These are phyloP conservation scores for Pugionium dolabratum DNA, from an alignment of 345 rosid genomes.

Conservation along the genomic window DNA sequence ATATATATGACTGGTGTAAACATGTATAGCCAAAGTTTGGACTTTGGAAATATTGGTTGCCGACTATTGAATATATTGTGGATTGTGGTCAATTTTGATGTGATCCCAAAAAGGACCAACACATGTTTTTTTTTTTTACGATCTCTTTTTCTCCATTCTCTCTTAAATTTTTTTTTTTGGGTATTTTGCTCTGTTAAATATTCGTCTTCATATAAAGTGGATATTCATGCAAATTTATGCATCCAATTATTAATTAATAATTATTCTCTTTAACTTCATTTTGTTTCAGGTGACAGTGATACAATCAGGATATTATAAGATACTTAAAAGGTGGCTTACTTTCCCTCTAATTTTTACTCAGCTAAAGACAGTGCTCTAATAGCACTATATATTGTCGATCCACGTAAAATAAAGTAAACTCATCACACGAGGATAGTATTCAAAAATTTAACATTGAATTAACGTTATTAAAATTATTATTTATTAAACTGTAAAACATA, in stretches of 20 bases:
- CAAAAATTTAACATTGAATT: too few species aligned
- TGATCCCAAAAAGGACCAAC: slow-evolving; percentile 27
- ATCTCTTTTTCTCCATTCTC: slow-evolving; percentile 25
- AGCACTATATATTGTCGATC: background rate
- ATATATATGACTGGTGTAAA: slow-evolving; percentile 19
- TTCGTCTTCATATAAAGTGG: background rate
- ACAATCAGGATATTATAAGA: slow-evolving; percentile 7
- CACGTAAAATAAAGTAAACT: too few species aligned
- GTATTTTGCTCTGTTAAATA: background rate
- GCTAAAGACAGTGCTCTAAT: background rate
- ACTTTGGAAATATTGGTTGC: background rate
- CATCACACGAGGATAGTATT: too few species aligned
- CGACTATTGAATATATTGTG: slow-evolving; percentile 3
- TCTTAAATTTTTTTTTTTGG: background rate
- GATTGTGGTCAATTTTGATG: slow-evolving; percentile 35
- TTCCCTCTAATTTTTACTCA: background rate
- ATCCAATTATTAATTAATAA: background rate
- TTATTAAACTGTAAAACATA: background rate
- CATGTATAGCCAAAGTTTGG: background rate
- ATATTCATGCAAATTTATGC: background rate
- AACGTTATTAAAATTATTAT: too few species aligned
- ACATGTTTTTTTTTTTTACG: slow-evolving; percentile 10
- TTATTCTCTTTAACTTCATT: background rate
- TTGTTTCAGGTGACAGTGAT: slow-evolving; percentile 4
- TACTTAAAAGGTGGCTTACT: slow-evolving; percentile 13